Evolutionary conservation across 2,329 filamentous ascomycete genomes (phyloP), one percentile per base, ranked within the genome.

Genomic region (Calonectria hawksworthii): DNA sequence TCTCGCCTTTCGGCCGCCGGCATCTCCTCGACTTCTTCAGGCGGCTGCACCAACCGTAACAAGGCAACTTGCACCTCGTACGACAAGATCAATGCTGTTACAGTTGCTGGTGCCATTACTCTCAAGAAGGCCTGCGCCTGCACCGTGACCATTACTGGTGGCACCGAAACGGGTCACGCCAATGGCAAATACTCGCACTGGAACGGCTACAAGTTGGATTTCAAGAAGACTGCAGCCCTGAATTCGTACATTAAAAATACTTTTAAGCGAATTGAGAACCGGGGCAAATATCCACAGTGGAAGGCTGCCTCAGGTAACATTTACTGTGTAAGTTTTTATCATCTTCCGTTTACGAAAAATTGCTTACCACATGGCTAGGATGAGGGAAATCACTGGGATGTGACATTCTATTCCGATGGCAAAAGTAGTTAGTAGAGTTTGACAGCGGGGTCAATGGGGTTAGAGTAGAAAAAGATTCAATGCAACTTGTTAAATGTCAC

Each of bases 131-230:
- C 79, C 3, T 80, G 79, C 68, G 70, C 41, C 28, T 81, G 79
- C 76, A 52, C 32, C 13, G 8, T 80, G 13, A 71, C 51, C 68
- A 76, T 81, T 70, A 80, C 79, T 6, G 76, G 79, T 28, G 80
- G 79, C 50, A 80, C 80, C 52, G 80, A 81, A 75, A 74, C 68
- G 5, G 80, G 80, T 67, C 79, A 80, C 59, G 75, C 78, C 14
- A 44, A 36, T 16, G 78, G 79, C 23, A 65, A 68, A 1, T 78
- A 79, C 70, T 76, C 73, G 3, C 79, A 80, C 68, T 69, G 56
- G 30, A 79, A 78, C 52, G 80, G 80, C 10, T 80, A 80, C 75
- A 80, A 80, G 77, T 66, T 81, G 18, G 79, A 80, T 71, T 79
- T 81, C 44, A n/a, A 63, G n/a, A 77, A 76, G 76, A 69, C 67